phyloP scores from a whole-genome alignment of 2,329 filamentous ascomycete genomes.

The Epicoccum sorghinum region DNA sequence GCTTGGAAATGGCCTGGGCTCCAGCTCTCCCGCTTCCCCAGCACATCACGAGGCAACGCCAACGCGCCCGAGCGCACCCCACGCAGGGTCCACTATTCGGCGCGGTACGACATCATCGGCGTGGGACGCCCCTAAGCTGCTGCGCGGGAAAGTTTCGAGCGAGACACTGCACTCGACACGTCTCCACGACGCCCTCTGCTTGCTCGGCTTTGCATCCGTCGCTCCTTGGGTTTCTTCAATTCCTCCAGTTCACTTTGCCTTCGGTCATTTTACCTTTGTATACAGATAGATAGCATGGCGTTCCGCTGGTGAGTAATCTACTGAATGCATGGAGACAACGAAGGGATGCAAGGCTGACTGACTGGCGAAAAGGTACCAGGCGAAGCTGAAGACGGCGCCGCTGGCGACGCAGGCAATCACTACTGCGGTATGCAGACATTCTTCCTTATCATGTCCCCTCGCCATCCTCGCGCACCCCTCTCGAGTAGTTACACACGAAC shows the following conservation, averaged over 20 bases:
- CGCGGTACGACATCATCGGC: constrained; percentile 22
- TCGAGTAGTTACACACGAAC: not conserved
- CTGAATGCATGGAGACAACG: not conserved
- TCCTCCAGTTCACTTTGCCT: not conserved
- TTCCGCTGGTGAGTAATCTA: constrained; percentile 48
- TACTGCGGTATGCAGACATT: constrained; percentile 65
- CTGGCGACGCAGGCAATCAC: constrained; percentile 90
- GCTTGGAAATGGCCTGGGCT: not conserved
- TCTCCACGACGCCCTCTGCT: not conserved
- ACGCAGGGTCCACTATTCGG: constrained; percentile 17
- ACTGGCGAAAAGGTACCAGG: constrained; percentile 72
- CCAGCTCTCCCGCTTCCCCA: constrained; percentile 9
- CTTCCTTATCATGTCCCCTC: not conserved
- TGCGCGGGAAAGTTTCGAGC: constrained; percentile 1
- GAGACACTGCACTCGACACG: not conserved
- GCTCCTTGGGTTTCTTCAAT: not conserved
- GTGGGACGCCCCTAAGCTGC: constrained; percentile 7
- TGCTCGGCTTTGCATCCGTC: not conserved
- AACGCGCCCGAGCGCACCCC: constrained; percentile 6
- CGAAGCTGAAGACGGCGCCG: constrained; percentile 77
- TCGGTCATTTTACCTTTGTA: not conserved
- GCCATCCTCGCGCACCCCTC: not conserved
- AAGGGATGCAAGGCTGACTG: not conserved
- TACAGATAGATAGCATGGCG: constrained; percentile 35
- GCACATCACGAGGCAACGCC: constrained; percentile 6